These are phyloP conservation scores for Pseudoneurospora amorphoporcata DNA, from an alignment of 495 filamentous ascomycete species.

Conservation along the genomic window DNA sequence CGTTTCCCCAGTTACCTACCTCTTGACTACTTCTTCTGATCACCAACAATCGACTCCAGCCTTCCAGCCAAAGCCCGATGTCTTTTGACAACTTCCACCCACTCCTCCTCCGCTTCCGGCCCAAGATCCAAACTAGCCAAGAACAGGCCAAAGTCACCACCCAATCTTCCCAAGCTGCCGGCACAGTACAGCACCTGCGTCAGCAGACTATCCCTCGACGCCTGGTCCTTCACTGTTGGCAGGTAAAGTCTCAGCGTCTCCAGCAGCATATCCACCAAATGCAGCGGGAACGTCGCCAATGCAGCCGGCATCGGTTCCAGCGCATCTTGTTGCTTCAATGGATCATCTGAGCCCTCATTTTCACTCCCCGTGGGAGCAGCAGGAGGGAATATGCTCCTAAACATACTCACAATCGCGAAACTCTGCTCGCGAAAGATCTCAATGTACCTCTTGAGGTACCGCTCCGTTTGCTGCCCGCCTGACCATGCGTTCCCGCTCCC, in stretches of 20 bases:
- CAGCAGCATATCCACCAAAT: constrained; percentile 73
- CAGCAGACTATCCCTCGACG: constrained; percentile 71
- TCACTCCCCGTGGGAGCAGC: constrained; percentile 8
- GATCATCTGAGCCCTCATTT: not conserved
- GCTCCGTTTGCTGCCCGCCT: constrained; percentile 82
- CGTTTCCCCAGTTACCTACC: not conserved
- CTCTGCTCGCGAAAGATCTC: constrained; percentile 98
- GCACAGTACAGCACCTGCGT: constrained; percentile 96
- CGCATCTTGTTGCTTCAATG: constrained; percentile 34
- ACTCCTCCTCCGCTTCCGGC: constrained; percentile 55
- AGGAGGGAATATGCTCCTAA: constrained; percentile 74
- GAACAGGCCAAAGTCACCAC: constrained; percentile 87
- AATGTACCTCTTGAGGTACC: constrained; percentile 89
- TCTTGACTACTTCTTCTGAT: constrained; percentile 20
- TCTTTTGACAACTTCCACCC: constrained; percentile 86
- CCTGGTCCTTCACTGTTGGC: constrained; percentile 70
- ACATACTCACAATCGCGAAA: constrained; percentile 89
- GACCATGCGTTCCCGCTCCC: constrained; percentile 44
- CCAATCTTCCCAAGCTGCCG: constrained; percentile 80
- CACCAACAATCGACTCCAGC: constrained; percentile 69
- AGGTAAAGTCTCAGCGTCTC: constrained; percentile 72
- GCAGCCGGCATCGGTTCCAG: constrained; percentile 64
- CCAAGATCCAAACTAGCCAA: constrained; percentile 54
- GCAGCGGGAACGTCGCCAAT: constrained; percentile 72
- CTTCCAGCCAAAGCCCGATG: constrained; percentile 79